Evolutionary conservation across 2,329 filamentous ascomycete species (phyloP), one percentile per base, ranked within the genome.

Genomic region (Periconia sp.): DNA sequence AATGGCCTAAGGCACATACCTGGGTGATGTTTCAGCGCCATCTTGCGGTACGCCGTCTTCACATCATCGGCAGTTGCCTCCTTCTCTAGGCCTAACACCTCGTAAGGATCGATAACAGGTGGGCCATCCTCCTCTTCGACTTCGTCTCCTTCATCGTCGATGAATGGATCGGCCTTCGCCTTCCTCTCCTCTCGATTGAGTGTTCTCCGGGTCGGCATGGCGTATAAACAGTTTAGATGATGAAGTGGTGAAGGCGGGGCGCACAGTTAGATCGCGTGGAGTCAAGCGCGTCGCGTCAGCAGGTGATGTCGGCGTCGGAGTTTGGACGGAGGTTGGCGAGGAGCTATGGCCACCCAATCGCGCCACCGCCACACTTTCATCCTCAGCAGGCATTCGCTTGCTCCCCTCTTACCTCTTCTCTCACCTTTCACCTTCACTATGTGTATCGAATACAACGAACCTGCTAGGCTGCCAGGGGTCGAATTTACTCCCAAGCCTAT

Each of bases 31-130:
- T 85, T 91, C 46, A 99, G 78, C 3, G 94, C 94, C 36, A 87
- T 84, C 68, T 95, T 96, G 65, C 90, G 88, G 75, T 99, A 99
- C 13, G 92, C 90, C 13, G 83, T 84, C 69, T 95, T 96, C 73
- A 99, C 82, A 61, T 96, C 83, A 50, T 90, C 84, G 28, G 84
- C 74, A 0, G 87, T 88, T 11, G 91, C 91, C 38, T 81, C 76
- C 48, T 83, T 82, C 25, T 85, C 79, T 28, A 99, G 70, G 16
- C 78, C 81, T 7, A 99, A 83, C 40, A 92, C 82, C 58, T 85
- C 81, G 64, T 99, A 99, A 0, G 94, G 92, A 57, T 84, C 71
- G 60, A 84, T 79, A 30, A 87, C 83, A 0, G 88, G 87, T 1
- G 83, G 85, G 25, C 83, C 79, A 43, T 76, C 78, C 26, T 62